Evolutionary conservation across 2,329 filamentous ascomycete species (phyloP).

Genomic region (Neopestalotiopsis sp.): DNA sequence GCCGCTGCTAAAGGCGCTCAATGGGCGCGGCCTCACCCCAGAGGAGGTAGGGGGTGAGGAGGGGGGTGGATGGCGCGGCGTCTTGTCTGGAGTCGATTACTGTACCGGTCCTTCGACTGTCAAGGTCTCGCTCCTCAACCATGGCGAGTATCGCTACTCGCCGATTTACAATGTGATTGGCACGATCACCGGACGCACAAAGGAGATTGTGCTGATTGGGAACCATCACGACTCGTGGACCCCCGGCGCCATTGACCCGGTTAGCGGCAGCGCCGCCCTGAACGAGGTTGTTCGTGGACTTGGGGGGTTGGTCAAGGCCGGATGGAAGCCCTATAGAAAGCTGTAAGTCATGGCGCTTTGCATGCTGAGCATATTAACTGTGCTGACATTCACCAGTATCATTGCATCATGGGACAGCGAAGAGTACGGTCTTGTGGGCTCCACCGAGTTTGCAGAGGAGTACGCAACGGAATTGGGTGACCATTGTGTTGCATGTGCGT

Average conservation of each 20-base stretch:
- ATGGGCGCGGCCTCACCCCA: constrained; percentile 64
- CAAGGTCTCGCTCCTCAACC: constrained; percentile 64
- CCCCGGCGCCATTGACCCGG: constrained; percentile 73
- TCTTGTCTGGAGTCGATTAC: constrained; percentile 22
- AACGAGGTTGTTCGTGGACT: constrained; percentile 73
- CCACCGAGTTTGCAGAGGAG: constrained; percentile 79
- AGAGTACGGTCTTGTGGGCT: constrained; percentile 75
- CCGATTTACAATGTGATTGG: constrained; percentile 65
- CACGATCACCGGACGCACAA: constrained; percentile 70
- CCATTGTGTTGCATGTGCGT: constrained; percentile 64
- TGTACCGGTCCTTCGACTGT: constrained; percentile 20
- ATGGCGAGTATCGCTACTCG: constrained; percentile 21
- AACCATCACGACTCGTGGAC: constrained; percentile 80
- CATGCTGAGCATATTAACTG: constrained; percentile 67
- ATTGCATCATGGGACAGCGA: constrained; percentile 65
- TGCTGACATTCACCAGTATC: constrained; percentile 70
- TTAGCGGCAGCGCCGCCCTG: constrained; percentile 71
- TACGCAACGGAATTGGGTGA: constrained; percentile 69
- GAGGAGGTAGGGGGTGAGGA: constrained; percentile 12
- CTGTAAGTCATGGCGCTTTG: constrained; percentile 46
- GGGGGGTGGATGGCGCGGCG: constrained; percentile 18
- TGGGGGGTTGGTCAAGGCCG: constrained; percentile 64
- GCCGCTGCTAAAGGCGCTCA: constrained; percentile 70
- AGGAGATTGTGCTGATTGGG: constrained; percentile 72
- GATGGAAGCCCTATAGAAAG: constrained; percentile 65